Percentiles rank a stretch among this genome's conserved stretches.
Evolutionary conservation across 169 alveolate genomes (phyloP).

Genomic region (Perkinsus olseni): DNA sequence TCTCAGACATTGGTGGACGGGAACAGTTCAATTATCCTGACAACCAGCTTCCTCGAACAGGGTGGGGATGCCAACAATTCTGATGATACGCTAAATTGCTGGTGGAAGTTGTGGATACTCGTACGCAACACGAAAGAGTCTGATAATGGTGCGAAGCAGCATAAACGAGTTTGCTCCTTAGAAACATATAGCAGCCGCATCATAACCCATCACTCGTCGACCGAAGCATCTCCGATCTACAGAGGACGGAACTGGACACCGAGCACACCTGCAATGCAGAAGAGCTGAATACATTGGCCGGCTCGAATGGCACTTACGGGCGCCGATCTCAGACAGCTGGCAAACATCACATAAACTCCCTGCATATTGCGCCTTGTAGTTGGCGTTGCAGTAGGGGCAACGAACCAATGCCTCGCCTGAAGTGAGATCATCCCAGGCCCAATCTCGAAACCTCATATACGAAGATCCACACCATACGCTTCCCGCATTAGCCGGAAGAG

Average conservation of each 20-base stretch:
- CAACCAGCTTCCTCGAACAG: no score
- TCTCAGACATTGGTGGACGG: background rate
- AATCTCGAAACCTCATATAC: background rate
- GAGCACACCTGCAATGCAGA: background rate
- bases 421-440: background rate
- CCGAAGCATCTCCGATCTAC: background rate
- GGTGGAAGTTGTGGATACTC: no score
- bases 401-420: slow-evolving; percentile 32
- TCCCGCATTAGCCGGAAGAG: no score
- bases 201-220: background rate
- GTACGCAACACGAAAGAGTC: background rate
- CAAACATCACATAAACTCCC: slow-evolving; percentile 25
- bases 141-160: background rate
- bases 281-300: background rate
- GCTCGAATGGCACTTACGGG: background rate
- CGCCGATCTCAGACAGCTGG: slow-evolving; percentile 29
- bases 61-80: no score
- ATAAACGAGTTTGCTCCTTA: background rate
- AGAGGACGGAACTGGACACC: background rate
- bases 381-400: slow-evolving; percentile 30
- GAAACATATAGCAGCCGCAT: background rate
- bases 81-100: no score
- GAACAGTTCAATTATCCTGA: background rate
- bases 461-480: no score
- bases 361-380: slow-evolving; percentile 19